Evolutionary conservation across 2,329 filamentous ascomycete genomes (phyloP).

Genomic region (Diaporthe capsici): DNA sequence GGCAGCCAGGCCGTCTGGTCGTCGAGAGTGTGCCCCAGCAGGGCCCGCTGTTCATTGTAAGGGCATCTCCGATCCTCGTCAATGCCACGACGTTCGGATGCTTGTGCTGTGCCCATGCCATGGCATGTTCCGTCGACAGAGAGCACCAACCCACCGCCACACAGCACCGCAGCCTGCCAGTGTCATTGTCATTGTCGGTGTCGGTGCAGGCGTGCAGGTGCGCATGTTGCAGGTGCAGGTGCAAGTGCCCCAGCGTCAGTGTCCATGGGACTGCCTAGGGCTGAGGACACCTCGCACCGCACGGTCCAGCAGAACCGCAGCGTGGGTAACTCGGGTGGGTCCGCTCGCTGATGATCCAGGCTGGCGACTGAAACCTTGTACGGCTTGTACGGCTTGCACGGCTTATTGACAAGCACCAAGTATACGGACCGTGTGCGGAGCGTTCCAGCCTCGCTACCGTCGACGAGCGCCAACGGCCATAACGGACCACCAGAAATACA

Average conservation of each 20-base stretch:
- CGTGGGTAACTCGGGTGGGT: conserved; percentile 39
- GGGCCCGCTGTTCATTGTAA: conserved; percentile 9
- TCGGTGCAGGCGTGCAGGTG: background rate
- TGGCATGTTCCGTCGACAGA: conserved; percentile 4
- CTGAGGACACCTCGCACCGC: conserved; percentile 35
- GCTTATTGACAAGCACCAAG: conserved; percentile 8
- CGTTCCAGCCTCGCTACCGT: conserved; percentile 10
- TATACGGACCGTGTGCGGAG: conserved; percentile 17
- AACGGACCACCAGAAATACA: background rate
- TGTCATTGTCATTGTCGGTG: background rate
- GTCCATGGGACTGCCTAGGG: conserved; percentile 22
- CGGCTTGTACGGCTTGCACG: conserved; percentile 21
- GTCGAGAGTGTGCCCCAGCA: conserved; percentile 10
- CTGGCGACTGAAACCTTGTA: conserved; percentile 31
- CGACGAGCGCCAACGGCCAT: background rate
- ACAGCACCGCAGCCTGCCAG: background rate
- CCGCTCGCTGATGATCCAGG: conserved; percentile 20
- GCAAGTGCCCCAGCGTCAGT: background rate
- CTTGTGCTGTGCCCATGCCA: background rate
- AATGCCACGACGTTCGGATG: background rate
- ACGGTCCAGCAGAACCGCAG: conserved; percentile 39
- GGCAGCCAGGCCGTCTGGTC: background rate
- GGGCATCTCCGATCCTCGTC: conserved; percentile 10
- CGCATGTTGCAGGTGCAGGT: background rate
- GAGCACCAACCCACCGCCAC: background rate